Evolutionary conservation across 140 eudicot genomes (phyloP), one percentile per base, ranked within the genome.

Genomic region (Senecio squalidus): DNA sequence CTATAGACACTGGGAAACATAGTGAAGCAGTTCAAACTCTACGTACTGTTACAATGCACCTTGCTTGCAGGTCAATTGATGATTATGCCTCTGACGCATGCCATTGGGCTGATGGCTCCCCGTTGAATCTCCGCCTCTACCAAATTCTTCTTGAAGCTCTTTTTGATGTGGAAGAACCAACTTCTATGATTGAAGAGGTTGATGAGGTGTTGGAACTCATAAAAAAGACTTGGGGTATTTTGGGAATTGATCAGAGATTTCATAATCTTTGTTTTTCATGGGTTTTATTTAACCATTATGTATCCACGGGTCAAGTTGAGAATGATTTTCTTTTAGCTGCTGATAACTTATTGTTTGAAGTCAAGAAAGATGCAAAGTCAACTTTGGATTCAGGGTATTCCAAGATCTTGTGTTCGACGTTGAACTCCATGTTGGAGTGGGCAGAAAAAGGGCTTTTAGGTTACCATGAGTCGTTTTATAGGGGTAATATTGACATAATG

Each of bases 61-160:
- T 92, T 58, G 95, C 96, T 47, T 73, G 74, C 75, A 79, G 98
- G 61, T 76, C 96, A 65, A 57, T 46, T 55, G 85, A 81, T 13
- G 86, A 84, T 56, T 74, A 73, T 33, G 43, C 49, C 48, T 70
- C 95, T 3, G 88, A 77, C 62, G 45, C 20, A 4, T 92, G 98
- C 73, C 98, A 92, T 66, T 92, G 98, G 98, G 98, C 96, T 15
- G 98, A 91, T 75, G 98, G 94, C 33, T 30, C 74, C 34, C 96
- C 98, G 0, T 63, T 91, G 66, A 91, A 84, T 76, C 83, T 86
- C 16, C 77, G 71, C 15, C 81, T 91, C 20, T 91, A 86, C 58
- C 81, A 75, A 53, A 72, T 79, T 51, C 88, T 91, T 51, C 74
- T 86, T 10, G 94, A 91, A 68, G 82, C 96, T 60, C 86, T 88